Evolutionary conservation across 2,329 filamentous ascomycete species (phyloP).

Genomic region (Pestalotiopsis sp.): DNA sequence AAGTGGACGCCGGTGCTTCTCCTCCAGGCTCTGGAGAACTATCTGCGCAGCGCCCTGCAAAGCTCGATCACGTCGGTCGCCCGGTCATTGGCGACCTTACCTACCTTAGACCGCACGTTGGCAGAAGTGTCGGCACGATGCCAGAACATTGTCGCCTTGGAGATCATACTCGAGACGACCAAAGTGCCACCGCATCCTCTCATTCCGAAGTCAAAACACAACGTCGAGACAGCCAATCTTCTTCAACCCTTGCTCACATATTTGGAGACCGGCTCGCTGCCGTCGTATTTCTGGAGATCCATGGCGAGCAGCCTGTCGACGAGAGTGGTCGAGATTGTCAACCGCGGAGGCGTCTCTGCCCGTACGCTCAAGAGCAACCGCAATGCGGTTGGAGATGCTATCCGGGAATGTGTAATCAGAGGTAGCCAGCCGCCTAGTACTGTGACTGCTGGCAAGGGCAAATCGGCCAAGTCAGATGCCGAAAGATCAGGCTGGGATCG

Average conservation of each 20-base stretch:
- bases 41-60: constrained; percentile 80
- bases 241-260: constrained; percentile 72
- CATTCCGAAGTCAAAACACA: constrained; percentile 39
- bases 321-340: constrained; percentile 82
- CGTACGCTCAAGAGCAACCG: constrained; percentile 78
- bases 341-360: constrained; percentile 80
- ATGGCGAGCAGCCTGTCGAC: constrained; percentile 77
- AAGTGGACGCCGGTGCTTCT: constrained; percentile 71
- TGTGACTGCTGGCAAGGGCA: constrained; percentile 45
- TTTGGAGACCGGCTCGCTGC: constrained; percentile 86
- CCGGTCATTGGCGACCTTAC: constrained; percentile 76
- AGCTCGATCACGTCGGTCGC: constrained; percentile 76
- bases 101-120: constrained; percentile 79
- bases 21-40: constrained; percentile 76
- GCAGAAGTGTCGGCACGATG: constrained; percentile 81
- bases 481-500: constrained; percentile 73
- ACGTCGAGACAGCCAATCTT: constrained; percentile 50
- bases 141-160: constrained; percentile 88
- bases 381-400: constrained; percentile 72
- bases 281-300: constrained; percentile 92
- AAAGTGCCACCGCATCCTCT: constrained; percentile 72
- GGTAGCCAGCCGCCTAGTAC: constrained; percentile 71
- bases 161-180: constrained; percentile 72
- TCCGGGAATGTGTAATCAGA: constrained; percentile 80
- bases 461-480: constrained; percentile 41